Evolutionary conservation across 768 basidiomycete genomes (phyloP).

Genomic region (Rhizopogon rudus): DNA sequence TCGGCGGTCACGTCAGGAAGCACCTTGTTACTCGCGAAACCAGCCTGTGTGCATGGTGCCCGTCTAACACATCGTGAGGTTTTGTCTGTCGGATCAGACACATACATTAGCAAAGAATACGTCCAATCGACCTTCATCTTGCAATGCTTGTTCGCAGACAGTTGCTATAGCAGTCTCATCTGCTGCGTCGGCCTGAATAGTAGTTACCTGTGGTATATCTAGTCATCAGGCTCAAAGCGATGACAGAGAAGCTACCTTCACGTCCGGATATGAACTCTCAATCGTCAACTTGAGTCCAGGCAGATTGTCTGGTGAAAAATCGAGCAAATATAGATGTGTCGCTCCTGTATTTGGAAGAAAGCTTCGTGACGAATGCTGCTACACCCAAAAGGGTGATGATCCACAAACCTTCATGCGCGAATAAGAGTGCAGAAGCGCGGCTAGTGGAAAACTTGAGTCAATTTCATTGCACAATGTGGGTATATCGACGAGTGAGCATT

Average conservation of each 20-base stretch:
- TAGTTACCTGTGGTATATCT: slow-evolving; percentile 58
- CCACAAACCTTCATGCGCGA: slow-evolving; percentile 70
- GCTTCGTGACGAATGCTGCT: slow-evolving; percentile 2
- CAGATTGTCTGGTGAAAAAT: slow-evolving; percentile 62
- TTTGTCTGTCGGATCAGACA: background rate
- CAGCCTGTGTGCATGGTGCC: slow-evolving; percentile 46
- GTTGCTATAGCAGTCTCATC: slow-evolving; percentile 63
- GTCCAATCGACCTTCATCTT: slow-evolving; percentile 83
- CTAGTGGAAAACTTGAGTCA: slow-evolving; percentile 29
- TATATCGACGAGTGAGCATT: slow-evolving; percentile 13
- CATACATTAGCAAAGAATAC: slow-evolving; percentile 94
- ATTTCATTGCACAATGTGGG: slow-evolving; percentile 1
- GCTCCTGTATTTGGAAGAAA: slow-evolving; percentile 47
- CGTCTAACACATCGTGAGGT: background rate
- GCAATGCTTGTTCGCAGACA: slow-evolving; percentile 66
- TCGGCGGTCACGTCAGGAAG: slow-evolving; percentile 56
- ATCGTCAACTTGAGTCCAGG: slow-evolving; percentile 69
- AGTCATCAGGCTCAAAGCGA: background rate
- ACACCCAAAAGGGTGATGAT: background rate
- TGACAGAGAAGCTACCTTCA: slow-evolving; percentile 50
- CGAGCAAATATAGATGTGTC: slow-evolving; percentile 72
- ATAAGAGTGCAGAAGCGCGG: slow-evolving; percentile 65
- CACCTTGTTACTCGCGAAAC: slow-evolving; percentile 40
- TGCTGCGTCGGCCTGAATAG: slow-evolving; percentile 77
- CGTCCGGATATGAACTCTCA: slow-evolving; percentile 61